Base-by-base conservation (phyloP, 2,329 filamentous ascomycete genomes). In the Aspergillus latus region DNA sequence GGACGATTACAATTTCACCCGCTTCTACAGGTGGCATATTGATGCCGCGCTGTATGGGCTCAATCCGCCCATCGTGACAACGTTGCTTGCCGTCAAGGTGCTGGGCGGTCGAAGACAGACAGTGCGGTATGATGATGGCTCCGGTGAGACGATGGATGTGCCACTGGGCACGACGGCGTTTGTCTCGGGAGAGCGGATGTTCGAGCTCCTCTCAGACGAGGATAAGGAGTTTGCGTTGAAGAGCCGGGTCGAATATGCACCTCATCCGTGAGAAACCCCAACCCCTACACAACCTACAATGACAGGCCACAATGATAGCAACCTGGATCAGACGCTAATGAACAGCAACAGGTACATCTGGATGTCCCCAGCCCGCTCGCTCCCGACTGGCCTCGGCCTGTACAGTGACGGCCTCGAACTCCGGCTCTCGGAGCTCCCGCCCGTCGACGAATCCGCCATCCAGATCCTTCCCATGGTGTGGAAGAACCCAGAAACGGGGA, bases 311-410 rank as follows among this genome's bases (percentile, higher is more conserved):
- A 21, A 21, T 21, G 21, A 21, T 21, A 21, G 21, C 21, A 21
- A 21, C 21, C 21, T 53, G 51, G 51, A 53, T 53, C 29, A 43
- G 47, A 34, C 43, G 51, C 5, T 53, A 43, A 34, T 7, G 32
- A 53, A 53, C 11, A 43, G 51, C 2, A 53, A 53, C 34, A 53
- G 36, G 36, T 39, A 39, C 13, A 11, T 39, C 13, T 92, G 89
- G 89, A 92, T 92, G 87, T 85, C 81, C 57, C 70, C 78, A 28
- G 87, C 88, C 46, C 84, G 83, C 64, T 86, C 87, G 39, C 83
- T 83, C n/a, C 77, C 87, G 6, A 84, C 85, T 50, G 89, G 89
- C 0, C 81, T 92, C 0, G 89, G 89, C 15, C 74, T 92, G 55
- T 76, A 88, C 26, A 87, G 85, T 0, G 84, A 90, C 21, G 21